phyloP scores from a whole-genome alignment of 768 basidiomycete species.

The Trametopsis cervina region DNA sequence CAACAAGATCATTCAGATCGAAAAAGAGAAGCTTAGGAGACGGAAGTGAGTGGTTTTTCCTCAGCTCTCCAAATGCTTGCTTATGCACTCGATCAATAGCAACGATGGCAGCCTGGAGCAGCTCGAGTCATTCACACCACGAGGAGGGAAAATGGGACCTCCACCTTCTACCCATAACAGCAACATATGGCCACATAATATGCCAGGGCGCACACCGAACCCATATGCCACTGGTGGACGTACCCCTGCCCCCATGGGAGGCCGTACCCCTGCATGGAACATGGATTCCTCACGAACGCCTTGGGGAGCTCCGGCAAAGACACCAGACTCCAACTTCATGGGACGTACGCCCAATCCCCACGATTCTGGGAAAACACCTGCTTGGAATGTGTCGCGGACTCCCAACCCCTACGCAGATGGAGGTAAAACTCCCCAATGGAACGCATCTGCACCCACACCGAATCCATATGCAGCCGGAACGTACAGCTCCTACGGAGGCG shows the following conservation, averaged over 20 bases:
- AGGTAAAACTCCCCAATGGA: conserved; percentile 45
- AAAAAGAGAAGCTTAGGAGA: conserved; percentile 69
- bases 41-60: conserved; percentile 41
- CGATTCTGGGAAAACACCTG: conserved; percentile 40
- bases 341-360: conserved; percentile 68
- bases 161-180: no score
- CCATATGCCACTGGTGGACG: conserved; percentile 29
- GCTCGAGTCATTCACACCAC: conserved; percentile 27
- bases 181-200: no score
- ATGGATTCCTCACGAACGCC: conserved; percentile 37
- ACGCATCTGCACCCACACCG: conserved; percentile 39
- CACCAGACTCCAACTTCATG: not conserved
- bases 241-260: conserved; percentile 1
- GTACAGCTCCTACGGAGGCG: conserved; percentile 14
- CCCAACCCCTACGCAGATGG: conserved; percentile 47
- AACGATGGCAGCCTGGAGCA: conserved; percentile 49
- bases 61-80: no score
- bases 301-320: not conserved
- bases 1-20: conserved; percentile 84
- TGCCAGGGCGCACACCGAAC: conserved; percentile 41
- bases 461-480: conserved; percentile 28
- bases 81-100: conserved; percentile 27
- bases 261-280: conserved; percentile 33
- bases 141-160: conserved; percentile 24
- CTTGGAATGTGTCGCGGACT: conserved; percentile 45